phyloP scores from a whole-genome alignment of 176 grass and related monocot species.

The sorghum (Sorghum bicolor) region DNA sequence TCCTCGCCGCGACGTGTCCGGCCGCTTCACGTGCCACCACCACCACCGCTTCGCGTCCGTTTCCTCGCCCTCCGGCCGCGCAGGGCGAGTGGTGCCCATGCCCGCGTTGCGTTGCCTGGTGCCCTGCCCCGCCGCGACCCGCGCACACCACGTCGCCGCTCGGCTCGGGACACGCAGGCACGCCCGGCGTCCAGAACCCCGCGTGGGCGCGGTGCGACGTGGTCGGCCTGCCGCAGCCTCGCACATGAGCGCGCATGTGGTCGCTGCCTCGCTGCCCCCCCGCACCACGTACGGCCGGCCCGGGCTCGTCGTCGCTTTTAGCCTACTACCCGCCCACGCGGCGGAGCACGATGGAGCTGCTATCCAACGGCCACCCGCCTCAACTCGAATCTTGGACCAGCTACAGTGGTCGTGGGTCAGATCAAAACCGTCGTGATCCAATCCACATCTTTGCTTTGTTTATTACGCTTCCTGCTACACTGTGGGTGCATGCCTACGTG shows the following conservation, averaged over 20 bases:
- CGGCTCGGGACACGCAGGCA: too few species aligned
- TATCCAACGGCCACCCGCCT: too few species aligned
- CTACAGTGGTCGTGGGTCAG: neutral
- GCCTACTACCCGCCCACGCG: neutral
- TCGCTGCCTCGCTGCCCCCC: neutral
- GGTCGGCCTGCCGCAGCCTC: neutral
- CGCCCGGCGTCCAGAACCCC: too few species aligned
- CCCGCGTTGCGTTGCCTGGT: neutral
- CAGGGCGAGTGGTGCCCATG: neutral
- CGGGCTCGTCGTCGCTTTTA: neutral
- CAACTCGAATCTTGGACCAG: constrained; percentile 25
- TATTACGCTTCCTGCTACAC: neutral
- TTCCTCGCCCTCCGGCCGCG: neutral
- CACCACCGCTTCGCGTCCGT: neutral
- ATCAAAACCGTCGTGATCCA: neutral
- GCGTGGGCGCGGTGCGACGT: neutral
- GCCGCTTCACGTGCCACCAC: neutral
- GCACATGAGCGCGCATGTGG: constrained; percentile 37
- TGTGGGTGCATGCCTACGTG: neutral
- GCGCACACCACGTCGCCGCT: too few species aligned
- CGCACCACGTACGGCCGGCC: neutral
- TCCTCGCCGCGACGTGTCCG: neutral
- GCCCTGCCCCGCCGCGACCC: neutral
- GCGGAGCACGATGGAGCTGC: too few species aligned
- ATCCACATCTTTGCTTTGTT: neutral